Percentiles rank a stretch among this genome's conserved stretches.
These are phyloP conservation scores for Pezicula neosporulosa DNA, from an alignment of 2,329 filamentous ascomycete species.

Conservation along the genomic window DNA sequence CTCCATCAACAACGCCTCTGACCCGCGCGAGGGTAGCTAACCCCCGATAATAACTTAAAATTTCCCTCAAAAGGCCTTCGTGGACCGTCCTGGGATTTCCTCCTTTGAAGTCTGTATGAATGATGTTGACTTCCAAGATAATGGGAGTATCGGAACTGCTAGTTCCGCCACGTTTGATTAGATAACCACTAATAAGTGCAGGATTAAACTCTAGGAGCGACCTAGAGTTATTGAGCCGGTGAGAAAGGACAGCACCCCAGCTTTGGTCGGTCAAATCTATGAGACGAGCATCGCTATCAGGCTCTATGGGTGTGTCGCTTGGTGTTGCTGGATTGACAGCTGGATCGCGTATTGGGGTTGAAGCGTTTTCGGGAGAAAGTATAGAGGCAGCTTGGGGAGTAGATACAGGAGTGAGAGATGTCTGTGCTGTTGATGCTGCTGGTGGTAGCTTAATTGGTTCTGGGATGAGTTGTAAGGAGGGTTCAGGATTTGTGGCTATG, in stretches of 20 bases:
- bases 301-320: constrained; percentile 41
- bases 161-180: constrained; percentile 59
- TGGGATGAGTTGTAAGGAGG: constrained; percentile 60
- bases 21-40: constrained; percentile 67
- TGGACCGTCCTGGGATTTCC: constrained; percentile 34
- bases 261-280: constrained; percentile 71
- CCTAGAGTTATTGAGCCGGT: constrained; percentile 59
- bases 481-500: constrained; percentile 62
- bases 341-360: constrained; percentile 20
- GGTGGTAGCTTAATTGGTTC: constrained; percentile 45
- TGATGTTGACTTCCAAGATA: constrained; percentile 60
- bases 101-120: constrained; percentile 43
- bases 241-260: constrained; percentile 69
- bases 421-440: constrained; percentile 34
- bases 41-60: constrained; percentile 65
- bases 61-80: constrained; percentile 66
- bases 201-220: constrained; percentile 52
- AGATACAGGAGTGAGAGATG: constrained; percentile 59
- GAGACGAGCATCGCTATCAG: constrained; percentile 65
- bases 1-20: constrained; percentile 56
- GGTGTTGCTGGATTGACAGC: constrained; percentile 27
- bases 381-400: constrained; percentile 55
- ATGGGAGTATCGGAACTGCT: constrained; percentile 54
- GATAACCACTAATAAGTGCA: constrained; percentile 60
- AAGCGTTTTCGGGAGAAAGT: constrained; percentile 55